Evolutionary conservation across 2,329 filamentous ascomycete genomes (phyloP), one percentile per base, ranked within the genome.

Genomic region (Ophiocordyceps camponoti-saundersi): DNA sequence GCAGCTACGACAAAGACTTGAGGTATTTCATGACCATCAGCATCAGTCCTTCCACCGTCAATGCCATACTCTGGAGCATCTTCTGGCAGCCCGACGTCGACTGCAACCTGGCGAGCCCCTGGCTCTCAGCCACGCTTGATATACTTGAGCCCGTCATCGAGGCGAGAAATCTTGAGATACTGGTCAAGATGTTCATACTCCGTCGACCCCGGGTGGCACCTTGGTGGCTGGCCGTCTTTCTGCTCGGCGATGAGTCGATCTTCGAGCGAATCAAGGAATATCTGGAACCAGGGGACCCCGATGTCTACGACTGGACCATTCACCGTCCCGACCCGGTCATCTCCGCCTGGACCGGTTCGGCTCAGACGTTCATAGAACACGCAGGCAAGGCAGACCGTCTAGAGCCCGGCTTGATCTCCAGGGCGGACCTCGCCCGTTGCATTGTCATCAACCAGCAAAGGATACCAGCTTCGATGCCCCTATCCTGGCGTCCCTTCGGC

Each of bases 91-190:
- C 52, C 26, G 52, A 53, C 21, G 42, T 56, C n/a, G 41, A 51
- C 42, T 56, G 53, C 47, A 55, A 55, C 42, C n/a, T 53, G 26
- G 53, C 53, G 3, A 52, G 54, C 40, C 51, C 53, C 4, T 56
- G 55, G 53, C 45, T 55, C 13, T 48, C 42, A 21, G 48, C 47
- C 10, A 49, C 48, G 36, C 47, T 50, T 15, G 44, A 47, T 40
- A 48, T 48, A 5, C 23, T 55, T 5, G 22, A 44, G 7, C 50
- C 48, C 2, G 40, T 47, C 26, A 42, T 55, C 15, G 42, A 50
- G 20, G 34, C 30, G n/a, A 44, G 45, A 20, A 41, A 49, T 15
- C 6, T 51, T 3, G 49, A 49, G 1, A 50, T 46, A 7, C 34
- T 55, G 23, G 22, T 23, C 3, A 51, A 53, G 32, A 26, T 48